phyloP scores from a whole-genome alignment of 2,329 filamentous ascomycete genomes.

The Scytalidium sp. region DNA sequence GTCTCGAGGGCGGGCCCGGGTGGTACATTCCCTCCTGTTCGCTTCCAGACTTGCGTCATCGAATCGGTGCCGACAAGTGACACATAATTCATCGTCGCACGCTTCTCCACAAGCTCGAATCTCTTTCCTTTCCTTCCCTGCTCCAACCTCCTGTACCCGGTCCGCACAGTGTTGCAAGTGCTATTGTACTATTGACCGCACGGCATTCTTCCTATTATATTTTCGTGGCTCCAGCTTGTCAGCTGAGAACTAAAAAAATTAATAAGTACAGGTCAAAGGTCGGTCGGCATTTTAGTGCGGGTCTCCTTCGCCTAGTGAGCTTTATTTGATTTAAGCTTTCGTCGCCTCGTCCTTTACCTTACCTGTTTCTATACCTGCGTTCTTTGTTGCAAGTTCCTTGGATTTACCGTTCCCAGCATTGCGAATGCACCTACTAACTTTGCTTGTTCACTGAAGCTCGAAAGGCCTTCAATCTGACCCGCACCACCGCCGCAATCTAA shows the following conservation, averaged over 20 bases:
- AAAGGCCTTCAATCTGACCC: slow-evolving; percentile 3
- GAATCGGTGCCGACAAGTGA: neutral
- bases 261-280: neutral
- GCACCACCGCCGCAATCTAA: slow-evolving; percentile 10
- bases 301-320: neutral
- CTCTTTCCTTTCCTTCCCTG: neutral
- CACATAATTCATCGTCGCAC: neutral
- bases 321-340: slow-evolving; percentile 22
- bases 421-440: slow-evolving; percentile 19
- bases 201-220: too few relatives aligned
- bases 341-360: slow-evolving; percentile 23
- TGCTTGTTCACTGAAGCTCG: slow-evolving; percentile 26
- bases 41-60: neutral
- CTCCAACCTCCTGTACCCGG: too few relatives aligned
- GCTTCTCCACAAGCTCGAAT: too few relatives aligned
- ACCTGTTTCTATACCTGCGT: slow-evolving; percentile 19
- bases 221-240: too few relatives aligned
- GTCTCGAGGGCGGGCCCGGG: too few relatives aligned
- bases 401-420: slow-evolving; percentile 8
- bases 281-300: neutral
- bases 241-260: too few relatives aligned
- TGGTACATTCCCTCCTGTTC: too few relatives aligned
- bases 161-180: too few relatives aligned
- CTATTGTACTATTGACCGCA: too few relatives aligned
- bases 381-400: too few relatives aligned